phyloP scores from a whole-genome alignment of 2,329 filamentous ascomycete genomes.

The Hypoxylon sp. region DNA sequence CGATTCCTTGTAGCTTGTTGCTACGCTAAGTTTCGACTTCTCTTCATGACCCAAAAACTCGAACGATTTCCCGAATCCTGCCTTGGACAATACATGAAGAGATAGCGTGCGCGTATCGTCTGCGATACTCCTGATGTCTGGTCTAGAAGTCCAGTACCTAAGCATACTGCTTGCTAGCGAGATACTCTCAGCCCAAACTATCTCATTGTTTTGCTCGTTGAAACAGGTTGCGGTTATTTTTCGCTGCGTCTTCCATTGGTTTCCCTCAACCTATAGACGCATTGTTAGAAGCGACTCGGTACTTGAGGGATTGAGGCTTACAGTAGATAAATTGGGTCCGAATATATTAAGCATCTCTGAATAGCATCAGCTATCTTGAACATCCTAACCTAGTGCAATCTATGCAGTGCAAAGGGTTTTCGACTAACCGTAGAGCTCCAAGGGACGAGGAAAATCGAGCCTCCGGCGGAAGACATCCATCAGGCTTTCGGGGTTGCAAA shows the following conservation, averaged over 20 bases:
- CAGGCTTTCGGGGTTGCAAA: constrained; percentile 40
- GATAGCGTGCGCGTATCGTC: constrained; percentile 41
- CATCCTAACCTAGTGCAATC: too few species aligned
- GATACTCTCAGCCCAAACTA: constrained; percentile 43
- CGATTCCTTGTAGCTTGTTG: constrained; percentile 38
- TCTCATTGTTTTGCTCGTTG: constrained; percentile 42
- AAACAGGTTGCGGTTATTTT: constrained; percentile 42
- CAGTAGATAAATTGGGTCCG: constrained; percentile 3
- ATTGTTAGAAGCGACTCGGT: constrained; percentile 38
- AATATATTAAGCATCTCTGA: too few species aligned
- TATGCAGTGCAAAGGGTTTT: too few species aligned
- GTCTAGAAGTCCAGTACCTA: constrained; percentile 25
- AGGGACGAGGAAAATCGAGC: constrained; percentile 38
- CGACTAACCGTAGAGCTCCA: constrained; percentile 29
- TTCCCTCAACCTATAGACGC: too few species aligned
- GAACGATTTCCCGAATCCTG: constrained; percentile 39
- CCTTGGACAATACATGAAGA: constrained; percentile 43
- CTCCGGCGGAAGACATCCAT: constrained; percentile 35
- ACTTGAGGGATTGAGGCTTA: constrained; percentile 43
- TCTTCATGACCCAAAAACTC: constrained; percentile 33
- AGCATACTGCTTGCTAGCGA: constrained; percentile 40
- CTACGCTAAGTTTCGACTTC: constrained; percentile 20
- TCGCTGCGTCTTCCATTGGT: constrained; percentile 45
- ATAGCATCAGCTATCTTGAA: too few species aligned
- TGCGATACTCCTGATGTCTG: constrained; percentile 24